Percentiles rank a stretch among this genome's conserved stretches.
Evolutionary conservation across 192 early-diverging fungal genomes (phyloP).

Genomic region (Pilobolus umbonatus): DNA sequence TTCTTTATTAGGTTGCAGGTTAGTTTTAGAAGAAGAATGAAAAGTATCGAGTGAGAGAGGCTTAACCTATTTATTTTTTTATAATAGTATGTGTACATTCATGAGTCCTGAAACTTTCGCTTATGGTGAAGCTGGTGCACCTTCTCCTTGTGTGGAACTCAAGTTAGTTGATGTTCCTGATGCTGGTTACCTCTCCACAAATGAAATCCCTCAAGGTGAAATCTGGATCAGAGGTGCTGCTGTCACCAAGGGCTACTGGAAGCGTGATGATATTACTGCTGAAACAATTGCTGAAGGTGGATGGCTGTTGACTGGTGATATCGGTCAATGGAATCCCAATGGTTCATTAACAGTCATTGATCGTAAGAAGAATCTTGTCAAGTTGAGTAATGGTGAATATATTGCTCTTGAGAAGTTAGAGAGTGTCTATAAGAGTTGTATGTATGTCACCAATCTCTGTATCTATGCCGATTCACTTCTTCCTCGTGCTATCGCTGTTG

Average conservation of each 20-base stretch:
- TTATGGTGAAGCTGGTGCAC: conserved; percentile 67
- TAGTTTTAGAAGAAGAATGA: no score
- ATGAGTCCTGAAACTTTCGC: conserved; percentile 56
- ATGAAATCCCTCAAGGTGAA: conserved; percentile 57
- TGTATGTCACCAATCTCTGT: conserved; percentile 71
- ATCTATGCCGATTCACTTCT: conserved; percentile 71
- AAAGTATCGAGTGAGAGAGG: no score
- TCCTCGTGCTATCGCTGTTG: conserved; percentile 67
- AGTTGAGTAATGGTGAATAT: conserved; percentile 69
- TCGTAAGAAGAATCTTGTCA: conserved; percentile 79
- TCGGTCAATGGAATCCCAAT: conserved; percentile 64
- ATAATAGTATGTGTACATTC: conserved; percentile 50
- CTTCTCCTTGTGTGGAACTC: conserved; percentile 52
- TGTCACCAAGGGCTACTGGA: conserved; percentile 62
- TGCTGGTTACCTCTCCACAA: conserved; percentile 44
- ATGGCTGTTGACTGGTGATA: conserved; percentile 73
- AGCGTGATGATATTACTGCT: conserved; percentile 52
- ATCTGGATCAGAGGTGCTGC: conserved; percentile 61
- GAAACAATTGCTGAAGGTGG: conserved; percentile 59
- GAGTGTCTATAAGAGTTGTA: conserved; percentile 72
- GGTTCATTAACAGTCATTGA: conserved; percentile 78
- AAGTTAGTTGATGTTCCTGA: conserved; percentile 58
- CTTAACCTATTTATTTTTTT: not conserved
- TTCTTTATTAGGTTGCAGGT: no score
- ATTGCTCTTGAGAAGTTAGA: conserved; percentile 55